These are phyloP conservation scores for Phytophthora capsici DNA, from an alignment of 352 stramenopile species.

Conservation along the genomic window DNA sequence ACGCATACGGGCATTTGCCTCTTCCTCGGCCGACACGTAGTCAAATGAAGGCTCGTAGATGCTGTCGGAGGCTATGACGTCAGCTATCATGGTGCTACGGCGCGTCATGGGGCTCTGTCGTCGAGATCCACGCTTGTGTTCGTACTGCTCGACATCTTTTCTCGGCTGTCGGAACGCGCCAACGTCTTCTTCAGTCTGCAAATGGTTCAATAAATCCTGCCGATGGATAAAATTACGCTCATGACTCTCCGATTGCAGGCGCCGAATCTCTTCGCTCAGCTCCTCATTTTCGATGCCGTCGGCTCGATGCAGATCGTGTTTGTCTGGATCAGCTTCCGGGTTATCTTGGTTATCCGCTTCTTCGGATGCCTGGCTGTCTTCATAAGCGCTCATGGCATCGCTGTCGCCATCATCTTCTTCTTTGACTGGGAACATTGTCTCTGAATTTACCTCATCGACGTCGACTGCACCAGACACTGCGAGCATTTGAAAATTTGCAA, in stretches of 20 bases:
- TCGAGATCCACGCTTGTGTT: not conserved
- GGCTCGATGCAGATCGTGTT: not conserved
- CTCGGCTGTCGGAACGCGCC: not conserved
- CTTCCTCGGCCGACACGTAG: not conserved
- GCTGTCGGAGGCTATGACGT: not conserved
- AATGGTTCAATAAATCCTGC: constrained; percentile 7
- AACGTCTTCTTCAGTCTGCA: constrained; percentile 20
- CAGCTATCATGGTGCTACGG: not conserved
- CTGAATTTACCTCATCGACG: not conserved
- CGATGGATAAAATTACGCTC: constrained; percentile 14
- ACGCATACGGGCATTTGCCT: not conserved
- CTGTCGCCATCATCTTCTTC: constrained; percentile 19
- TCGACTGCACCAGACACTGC: not conserved
- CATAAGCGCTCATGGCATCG: not conserved
- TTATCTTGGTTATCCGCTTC: not conserved
- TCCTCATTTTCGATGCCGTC: constrained; percentile 11
- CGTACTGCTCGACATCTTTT: not conserved
- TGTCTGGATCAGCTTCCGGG: constrained; percentile 5
- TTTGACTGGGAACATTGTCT: constrained; percentile 15
- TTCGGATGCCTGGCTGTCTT: not conserved
- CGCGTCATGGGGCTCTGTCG: not conserved
- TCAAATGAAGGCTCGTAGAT: not conserved
- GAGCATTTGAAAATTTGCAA: not conserved
- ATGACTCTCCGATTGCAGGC: constrained; percentile 19
- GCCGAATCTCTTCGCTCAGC: constrained; percentile 24